Conservation (phyloP, 1,284 basidiomycete genomes). For the Chiua sp. region DNA sequence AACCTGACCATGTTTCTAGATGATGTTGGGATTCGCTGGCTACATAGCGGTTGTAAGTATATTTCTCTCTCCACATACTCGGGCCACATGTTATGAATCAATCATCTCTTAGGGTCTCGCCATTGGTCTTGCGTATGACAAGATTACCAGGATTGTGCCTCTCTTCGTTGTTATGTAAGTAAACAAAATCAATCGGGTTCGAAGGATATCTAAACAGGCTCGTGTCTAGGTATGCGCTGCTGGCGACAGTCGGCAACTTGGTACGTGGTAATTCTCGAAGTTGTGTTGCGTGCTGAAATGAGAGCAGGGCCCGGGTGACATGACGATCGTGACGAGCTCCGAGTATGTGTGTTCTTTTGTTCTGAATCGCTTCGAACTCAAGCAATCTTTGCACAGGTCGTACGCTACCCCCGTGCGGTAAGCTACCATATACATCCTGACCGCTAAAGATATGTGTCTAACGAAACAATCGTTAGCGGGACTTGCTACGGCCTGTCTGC, state of each 20-base stretch:
- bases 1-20: slow-evolving; percentile 41
- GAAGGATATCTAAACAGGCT: slow-evolving; percentile 12
- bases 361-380: slow-evolving; percentile 4
- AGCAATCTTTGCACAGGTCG: slow-evolving; percentile 45
- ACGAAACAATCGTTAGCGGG: slow-evolving; percentile 44
- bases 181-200: background rate
- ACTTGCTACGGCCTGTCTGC: slow-evolving; percentile 76
- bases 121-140: slow-evolving; percentile 71
- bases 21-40: slow-evolving; percentile 78
- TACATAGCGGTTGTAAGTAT: slow-evolving; percentile 67
- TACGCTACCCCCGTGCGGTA: slow-evolving; percentile 72
- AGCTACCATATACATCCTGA: slow-evolving; percentile 5
- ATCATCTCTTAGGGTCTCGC: slow-evolving; percentile 50
- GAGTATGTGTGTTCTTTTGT: slow-evolving; percentile 51
- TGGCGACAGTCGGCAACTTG: slow-evolving; percentile 75
- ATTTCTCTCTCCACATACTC: background rate
- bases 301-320: slow-evolving; percentile 70
- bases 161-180: slow-evolving; percentile 71
- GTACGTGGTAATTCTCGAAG: slow-evolving; percentile 37
- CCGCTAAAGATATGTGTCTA: background rate
- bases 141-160: slow-evolving; percentile 67
- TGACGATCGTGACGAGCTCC: slow-evolving; percentile 70
- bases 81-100: background rate
- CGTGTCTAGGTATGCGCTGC: slow-evolving; percentile 60
- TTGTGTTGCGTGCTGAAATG: slow-evolving; percentile 12